Base-by-base conservation (phyloP, 2,329 filamentous ascomycete genomes). In the Blastomyces emzantsi region DNA sequence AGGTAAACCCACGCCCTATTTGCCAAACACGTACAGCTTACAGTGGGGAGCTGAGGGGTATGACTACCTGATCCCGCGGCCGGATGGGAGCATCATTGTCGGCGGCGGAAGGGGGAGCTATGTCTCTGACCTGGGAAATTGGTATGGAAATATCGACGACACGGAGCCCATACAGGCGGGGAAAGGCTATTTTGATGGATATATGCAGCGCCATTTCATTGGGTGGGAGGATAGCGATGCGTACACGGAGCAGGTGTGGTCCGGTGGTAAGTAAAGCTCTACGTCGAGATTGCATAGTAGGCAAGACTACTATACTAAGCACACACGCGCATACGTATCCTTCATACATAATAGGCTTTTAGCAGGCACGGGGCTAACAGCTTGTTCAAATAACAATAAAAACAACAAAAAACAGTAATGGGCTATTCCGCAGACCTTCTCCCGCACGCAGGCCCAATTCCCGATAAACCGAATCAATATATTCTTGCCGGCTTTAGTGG, bases 21-120 rank as follows among this genome's bases (percentile, higher is more conserved):
- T 74, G 67, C 71, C 74, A 6, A 79, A 77, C 1, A 85, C 85
- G 1, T 88, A 86, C 68, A 85, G 81, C 25, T 85, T 89, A 67
- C 82, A 87, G 33, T 85, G 85, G 69, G 76, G 78, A 1, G 67
- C 66, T 9, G 73, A 76, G 30, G 84, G 86, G 0, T 88, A 86
- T 69, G 87, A 89, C 65, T 90, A 89, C 72, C 84, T 89, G 79
- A 82, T 89, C 9, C 79, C 83, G 1, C 78, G 84, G 1, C 81
- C 81, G 0, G 72, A 76, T n/a, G 79, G 78, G 0, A 76, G 78
- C 2, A 81, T 89, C 36, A 74, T 89, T 39, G 86, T 88, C 17
- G 86, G 87, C 0, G 86, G 87, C 19, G 85, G 79, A 0, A 83
- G 83, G 2, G 81, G 86, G 22, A 66, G 68, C 2, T 75, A 73